Base-by-base conservation (phyloP, 2,329 filamentous ascomycete species). In the Neonectria magnoliae region DNA sequence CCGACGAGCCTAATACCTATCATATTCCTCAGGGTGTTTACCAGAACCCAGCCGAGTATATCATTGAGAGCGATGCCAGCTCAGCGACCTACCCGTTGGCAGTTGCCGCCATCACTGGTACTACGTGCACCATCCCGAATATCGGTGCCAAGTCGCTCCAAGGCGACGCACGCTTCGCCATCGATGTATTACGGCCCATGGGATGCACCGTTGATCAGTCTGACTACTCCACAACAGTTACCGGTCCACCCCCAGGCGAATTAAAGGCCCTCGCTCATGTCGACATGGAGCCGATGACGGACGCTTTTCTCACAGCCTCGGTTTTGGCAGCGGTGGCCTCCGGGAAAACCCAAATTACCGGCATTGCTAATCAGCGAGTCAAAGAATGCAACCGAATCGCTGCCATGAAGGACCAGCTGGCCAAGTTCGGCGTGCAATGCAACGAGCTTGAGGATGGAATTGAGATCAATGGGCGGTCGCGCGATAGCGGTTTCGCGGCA, bases 221-320 rank as follows among this genome's bases (percentile, higher is more conserved):
- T 0, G 88, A 88, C 58, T 89, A 86, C 18, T 97, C 94, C 1
- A 99, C 96, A 1, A 98, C 94, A 0, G 96, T 99, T 9, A 97
- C 91, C 9, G 96, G 96, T 1, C 96, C 96, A n/a, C 80, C 87
- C 2, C 80, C 85, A 60, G 95, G 96, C 11, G 81, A 86, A 16
- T 82, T 99, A 42, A 90, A 90, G 71, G 91, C 93, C 1, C 82
- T 99, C 13, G 82, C 89, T 18, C 91, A 95, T 64, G 90, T 99
- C 29, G 94, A 99, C 75, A 99, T 99, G 96, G 96, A 98, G 78
- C 92, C 95, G 1, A 99, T 99, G 96, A 99, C 96, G 0, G 96
- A 99, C 79, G 96, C 96, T 53, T 99, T 99, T 84, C 85, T 99
- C 57, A 98, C 94, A 5, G 96, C 96, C 18, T 97, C 94, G 2